phyloP scores from a whole-genome alignment of 1,284 basidiomycete genomes.

The Melampsora larici-populina region DNA sequence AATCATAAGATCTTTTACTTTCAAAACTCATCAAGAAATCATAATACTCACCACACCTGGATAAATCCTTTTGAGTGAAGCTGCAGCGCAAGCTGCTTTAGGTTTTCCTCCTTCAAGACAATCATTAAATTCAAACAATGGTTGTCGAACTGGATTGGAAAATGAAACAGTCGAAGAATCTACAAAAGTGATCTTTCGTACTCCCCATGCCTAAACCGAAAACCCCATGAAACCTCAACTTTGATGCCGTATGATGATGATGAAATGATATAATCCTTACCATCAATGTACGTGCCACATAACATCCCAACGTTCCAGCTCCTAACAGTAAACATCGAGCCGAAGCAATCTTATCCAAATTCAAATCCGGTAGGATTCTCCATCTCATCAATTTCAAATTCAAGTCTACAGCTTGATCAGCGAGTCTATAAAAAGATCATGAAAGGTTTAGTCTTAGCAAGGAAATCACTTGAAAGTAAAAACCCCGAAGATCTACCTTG shows the following conservation, averaged over 20 bases:
- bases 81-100: constrained; percentile 88
- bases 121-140: constrained; percentile 90
- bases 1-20: too few relatives aligned
- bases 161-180: constrained; percentile 88
- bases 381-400: constrained; percentile 98
- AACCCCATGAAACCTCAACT: neutral
- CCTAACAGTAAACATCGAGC: constrained; percentile 84
- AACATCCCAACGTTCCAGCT: constrained; percentile 93
- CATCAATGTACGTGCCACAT: constrained; percentile 84
- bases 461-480: neutral
- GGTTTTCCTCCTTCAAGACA: constrained; percentile 88
- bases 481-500: constrained; percentile 58
- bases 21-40: neutral
- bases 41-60: constrained; percentile 73
- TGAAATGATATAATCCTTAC: constrained; percentile 56
- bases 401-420: constrained; percentile 91
- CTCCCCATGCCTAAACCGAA: constrained; percentile 76
- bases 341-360: constrained; percentile 77
- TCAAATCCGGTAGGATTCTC: constrained; percentile 84
- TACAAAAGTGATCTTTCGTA: constrained; percentile 85
- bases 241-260: neutral
- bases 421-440: constrained; percentile 62
- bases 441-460: neutral
- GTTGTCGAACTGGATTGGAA: constrained; percentile 94
- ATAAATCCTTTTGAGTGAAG: constrained; percentile 78